Evolutionary conservation across 2,329 filamentous ascomycete genomes (phyloP).

Genomic region (Fusarium sarcochroum): DNA sequence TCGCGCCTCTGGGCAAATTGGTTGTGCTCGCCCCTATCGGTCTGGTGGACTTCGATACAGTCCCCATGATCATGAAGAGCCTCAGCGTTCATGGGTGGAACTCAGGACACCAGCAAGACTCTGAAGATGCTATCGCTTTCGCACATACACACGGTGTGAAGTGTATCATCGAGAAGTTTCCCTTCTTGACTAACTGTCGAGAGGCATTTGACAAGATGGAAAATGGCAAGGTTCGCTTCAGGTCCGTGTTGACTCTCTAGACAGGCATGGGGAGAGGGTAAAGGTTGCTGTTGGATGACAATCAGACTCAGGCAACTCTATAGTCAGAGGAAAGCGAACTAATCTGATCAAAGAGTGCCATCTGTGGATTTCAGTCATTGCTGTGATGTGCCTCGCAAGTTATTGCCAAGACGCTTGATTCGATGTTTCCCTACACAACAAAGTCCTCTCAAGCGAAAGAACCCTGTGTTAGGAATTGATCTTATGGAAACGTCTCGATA

Average conservation of each 20-base stretch:
- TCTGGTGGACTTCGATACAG: conserved; percentile 59
- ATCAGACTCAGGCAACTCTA: too few species aligned
- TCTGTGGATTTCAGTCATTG: too few species aligned
- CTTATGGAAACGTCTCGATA: too few species aligned
- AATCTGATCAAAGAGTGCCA: too few species aligned
- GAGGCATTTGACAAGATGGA: conserved; percentile 60
- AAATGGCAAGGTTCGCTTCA: conserved; percentile 60
- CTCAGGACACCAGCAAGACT: conserved; percentile 72
- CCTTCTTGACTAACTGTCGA: conserved; percentile 62
- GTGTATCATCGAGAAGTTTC: conserved; percentile 76
- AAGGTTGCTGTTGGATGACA: too few species aligned
- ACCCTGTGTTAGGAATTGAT: too few species aligned
- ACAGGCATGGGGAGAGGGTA: too few species aligned
- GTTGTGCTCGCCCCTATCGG: conserved; percentile 69
- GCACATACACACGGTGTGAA: conserved; percentile 72
- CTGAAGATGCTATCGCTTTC: conserved; percentile 76
- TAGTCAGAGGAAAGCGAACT: too few species aligned
- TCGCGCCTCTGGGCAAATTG: conserved; percentile 69
- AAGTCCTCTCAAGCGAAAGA: too few species aligned
- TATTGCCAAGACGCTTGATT: too few species aligned
- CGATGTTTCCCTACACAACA: too few species aligned
- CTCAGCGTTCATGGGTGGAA: conserved; percentile 74
- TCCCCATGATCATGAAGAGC: conserved; percentile 62
- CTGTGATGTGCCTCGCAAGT: too few species aligned
- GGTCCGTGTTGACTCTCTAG: conserved; percentile 56